These are phyloP conservation scores for Trapa incisa DNA, from an alignment of 345 rosid species.

Conservation along the genomic window DNA sequence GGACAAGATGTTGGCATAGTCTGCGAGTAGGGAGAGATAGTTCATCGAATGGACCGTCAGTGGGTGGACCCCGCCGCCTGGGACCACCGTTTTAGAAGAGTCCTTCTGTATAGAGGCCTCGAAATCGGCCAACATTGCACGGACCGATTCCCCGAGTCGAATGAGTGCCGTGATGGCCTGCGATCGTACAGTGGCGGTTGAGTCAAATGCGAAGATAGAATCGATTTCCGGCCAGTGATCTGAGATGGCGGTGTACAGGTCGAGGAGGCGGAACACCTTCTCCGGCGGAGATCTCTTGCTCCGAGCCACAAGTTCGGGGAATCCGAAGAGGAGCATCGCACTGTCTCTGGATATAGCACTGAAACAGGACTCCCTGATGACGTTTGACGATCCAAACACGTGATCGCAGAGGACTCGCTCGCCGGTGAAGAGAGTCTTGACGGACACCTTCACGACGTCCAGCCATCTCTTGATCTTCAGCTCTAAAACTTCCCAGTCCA, in stretches of 20 bases:
- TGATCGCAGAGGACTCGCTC: slow-evolving; percentile 62
- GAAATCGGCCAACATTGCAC: slow-evolving; percentile 24
- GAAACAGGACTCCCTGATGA: slow-evolving; percentile 54
- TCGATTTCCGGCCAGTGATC: slow-evolving; percentile 34
- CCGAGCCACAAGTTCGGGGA: slow-evolving; percentile 43
- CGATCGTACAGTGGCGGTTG: slow-evolving; percentile 25
- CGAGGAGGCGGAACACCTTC: slow-evolving; percentile 50
- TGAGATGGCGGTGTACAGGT: slow-evolving; percentile 35
- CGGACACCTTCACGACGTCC: slow-evolving; percentile 37
- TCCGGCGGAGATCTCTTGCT: slow-evolving; percentile 33
- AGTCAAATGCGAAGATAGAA: slow-evolving; percentile 37
- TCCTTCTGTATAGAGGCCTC: slow-evolving; percentile 31
- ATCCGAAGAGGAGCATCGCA: slow-evolving; percentile 40
- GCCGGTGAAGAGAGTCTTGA: slow-evolving; percentile 38
- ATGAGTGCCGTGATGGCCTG: slow-evolving; percentile 39
- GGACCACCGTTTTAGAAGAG: slow-evolving; percentile 26
- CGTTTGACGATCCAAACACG: slow-evolving; percentile 48
- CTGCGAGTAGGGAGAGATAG: slow-evolving; percentile 40
- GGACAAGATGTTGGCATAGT: slow-evolving; percentile 28
- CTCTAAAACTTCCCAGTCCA: slow-evolving; percentile 49
- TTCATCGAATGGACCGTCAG: slow-evolving; percentile 39
- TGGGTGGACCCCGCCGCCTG: slow-evolving; percentile 44
- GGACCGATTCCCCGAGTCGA: slow-evolving; percentile 35
- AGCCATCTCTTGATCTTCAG: slow-evolving; percentile 44
- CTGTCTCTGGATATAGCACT: slow-evolving; percentile 51